These are phyloP conservation scores for Talaromyces verruculosus DNA, from an alignment of 2,329 filamentous ascomycete species.

Conservation along the genomic window DNA sequence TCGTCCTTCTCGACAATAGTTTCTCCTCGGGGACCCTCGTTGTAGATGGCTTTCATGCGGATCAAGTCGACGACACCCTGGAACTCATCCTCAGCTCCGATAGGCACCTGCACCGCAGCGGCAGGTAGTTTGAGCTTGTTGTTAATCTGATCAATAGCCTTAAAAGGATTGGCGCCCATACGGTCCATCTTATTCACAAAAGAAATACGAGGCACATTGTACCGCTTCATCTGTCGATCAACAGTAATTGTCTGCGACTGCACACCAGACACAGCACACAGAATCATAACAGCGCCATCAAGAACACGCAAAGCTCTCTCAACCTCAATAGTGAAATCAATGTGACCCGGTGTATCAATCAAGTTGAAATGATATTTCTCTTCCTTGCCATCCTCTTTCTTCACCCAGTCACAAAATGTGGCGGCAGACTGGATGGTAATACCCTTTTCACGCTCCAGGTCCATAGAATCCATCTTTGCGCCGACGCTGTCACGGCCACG, in stretches of 20 bases:
- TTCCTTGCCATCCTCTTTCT: slow-evolving; percentile 74
- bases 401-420: slow-evolving; percentile 96
- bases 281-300: slow-evolving; percentile 96
- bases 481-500: slow-evolving; percentile 84
- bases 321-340: slow-evolving; percentile 98
- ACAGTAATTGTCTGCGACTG: slow-evolving; percentile 98
- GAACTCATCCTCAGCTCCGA: slow-evolving; percentile 88
- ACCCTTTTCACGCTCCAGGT: slow-evolving; percentile 94
- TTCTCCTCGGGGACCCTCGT: slow-evolving; percentile 79
- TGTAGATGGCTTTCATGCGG: slow-evolving; percentile 89
- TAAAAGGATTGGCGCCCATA: slow-evolving; percentile 97
- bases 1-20: slow-evolving; percentile 73
- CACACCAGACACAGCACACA: slow-evolving; percentile 95
- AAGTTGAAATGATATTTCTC: slow-evolving; percentile 96
- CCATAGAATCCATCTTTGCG: slow-evolving; percentile 99
- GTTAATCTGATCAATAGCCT: slow-evolving; percentile 96
- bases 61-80: slow-evolving; percentile 90
- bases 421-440: slow-evolving; percentile 99
- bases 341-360: slow-evolving; percentile 97
- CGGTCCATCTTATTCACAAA: slow-evolving; percentile 99
- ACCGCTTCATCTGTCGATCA: slow-evolving; percentile 96
- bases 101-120: slow-evolving; percentile 90
- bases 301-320: slow-evolving; percentile 92
- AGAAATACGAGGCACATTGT: slow-evolving; percentile 91
- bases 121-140: slow-evolving; percentile 90